Conservation (phyloP, 768 basidiomycete genomes). For the Pulveroboletus sp. region DNA sequence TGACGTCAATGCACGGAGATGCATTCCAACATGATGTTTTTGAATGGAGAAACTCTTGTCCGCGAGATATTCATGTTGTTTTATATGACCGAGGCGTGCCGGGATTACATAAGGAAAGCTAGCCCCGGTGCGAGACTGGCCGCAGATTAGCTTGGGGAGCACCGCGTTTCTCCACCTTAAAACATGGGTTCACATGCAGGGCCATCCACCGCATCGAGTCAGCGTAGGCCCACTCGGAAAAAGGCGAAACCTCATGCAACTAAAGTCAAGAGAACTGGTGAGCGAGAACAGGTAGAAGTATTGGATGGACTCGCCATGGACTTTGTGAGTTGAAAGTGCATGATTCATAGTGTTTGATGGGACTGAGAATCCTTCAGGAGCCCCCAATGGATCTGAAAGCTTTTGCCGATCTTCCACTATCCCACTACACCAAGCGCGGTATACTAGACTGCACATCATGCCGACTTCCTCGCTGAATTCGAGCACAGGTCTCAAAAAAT, state of each 20-base stretch:
- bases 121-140: too few species aligned
- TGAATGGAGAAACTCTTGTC: too few species aligned
- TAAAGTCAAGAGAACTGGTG: constrained; percentile 42
- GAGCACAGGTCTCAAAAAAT: constrained; percentile 72
- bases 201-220: constrained; percentile 10
- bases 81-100: too few species aligned
- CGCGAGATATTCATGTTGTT: too few species aligned
- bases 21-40: too few species aligned
- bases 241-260: constrained; percentile 11
- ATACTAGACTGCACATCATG: background rate
- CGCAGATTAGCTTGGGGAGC: too few species aligned
- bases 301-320: constrained; percentile 46
- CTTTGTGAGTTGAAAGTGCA: constrained; percentile 44
- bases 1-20: too few species aligned
- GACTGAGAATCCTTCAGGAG: constrained; percentile 38
- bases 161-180: too few species aligned
- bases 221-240: constrained; percentile 18
- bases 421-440: constrained; percentile 73
- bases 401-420: constrained; percentile 78
- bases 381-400: constrained; percentile 43
- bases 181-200: constrained; percentile 22
- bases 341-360: background rate
- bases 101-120: too few species aligned
- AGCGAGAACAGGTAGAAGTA: constrained; percentile 48
- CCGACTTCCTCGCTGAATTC: constrained; percentile 6